Conservation (phyloP, 1,139 yeast genomes). For the Eremothecium sinecaudum region DNA sequence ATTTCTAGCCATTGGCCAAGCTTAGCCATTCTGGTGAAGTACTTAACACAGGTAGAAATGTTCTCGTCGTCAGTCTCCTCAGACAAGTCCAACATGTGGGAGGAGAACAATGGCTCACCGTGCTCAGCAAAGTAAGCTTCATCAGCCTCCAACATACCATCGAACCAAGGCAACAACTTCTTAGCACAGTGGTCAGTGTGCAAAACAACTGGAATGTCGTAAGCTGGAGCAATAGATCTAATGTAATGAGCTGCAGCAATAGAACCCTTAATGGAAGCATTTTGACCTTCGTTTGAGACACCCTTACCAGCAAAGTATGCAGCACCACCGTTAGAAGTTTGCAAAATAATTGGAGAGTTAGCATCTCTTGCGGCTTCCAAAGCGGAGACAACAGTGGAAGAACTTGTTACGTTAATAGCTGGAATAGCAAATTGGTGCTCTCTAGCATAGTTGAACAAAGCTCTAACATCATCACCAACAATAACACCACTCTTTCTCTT, state of each 20-base stretch:
- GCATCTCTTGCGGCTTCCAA: slow-evolving; percentile 97
- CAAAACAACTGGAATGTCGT: slow-evolving; percentile 92
- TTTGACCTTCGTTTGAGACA: slow-evolving; percentile 84
- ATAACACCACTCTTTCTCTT: slow-evolving; percentile 93
- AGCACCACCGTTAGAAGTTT: slow-evolving; percentile 98
- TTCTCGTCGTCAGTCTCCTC: slow-evolving; percentile 96
- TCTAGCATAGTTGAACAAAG: slow-evolving; percentile 89
- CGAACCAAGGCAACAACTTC: slow-evolving; percentile 97
- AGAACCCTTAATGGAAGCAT: slow-evolving; percentile 90
- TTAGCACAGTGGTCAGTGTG: slow-evolving; percentile 99
- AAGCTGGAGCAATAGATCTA: slow-evolving; percentile 91
- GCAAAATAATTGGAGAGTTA: slow-evolving; percentile 93
- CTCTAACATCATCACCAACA: slow-evolving; percentile 95
- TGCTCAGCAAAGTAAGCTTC: slow-evolving; percentile 77
- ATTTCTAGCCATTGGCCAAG: slow-evolving; percentile 97
- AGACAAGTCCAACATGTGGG: slow-evolving; percentile 97
- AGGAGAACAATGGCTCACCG: slow-evolving; percentile 95
- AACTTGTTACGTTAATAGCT: slow-evolving; percentile 95
- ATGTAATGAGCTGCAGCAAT: slow-evolving; percentile 98
- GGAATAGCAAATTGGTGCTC: slow-evolving; percentile 93
- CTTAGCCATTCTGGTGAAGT: slow-evolving; percentile 90
- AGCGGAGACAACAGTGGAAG: slow-evolving; percentile 94
- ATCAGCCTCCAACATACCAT: slow-evolving; percentile 95
- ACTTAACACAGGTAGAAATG: slow-evolving; percentile 88
- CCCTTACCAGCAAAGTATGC: slow-evolving; percentile 99